Base-by-base conservation (phyloP, 2,329 filamentous ascomycete genomes). In the Xylaria sp. region DNA sequence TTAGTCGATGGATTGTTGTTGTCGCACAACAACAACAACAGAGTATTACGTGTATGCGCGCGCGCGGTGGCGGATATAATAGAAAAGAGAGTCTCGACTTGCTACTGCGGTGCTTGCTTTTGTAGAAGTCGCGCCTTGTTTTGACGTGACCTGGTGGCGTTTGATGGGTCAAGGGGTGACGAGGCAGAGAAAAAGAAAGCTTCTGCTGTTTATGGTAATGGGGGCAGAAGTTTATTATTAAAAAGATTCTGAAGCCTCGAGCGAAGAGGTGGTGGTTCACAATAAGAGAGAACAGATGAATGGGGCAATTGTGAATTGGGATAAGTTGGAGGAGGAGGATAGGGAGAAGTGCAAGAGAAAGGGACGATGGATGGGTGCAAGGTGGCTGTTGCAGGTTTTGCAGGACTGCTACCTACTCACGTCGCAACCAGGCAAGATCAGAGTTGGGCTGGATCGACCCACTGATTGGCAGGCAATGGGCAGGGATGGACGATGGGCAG, bases 141-240 rank as follows among this genome's bases (percentile, higher is more conserved):
- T 39, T 23, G 43, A 63, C 13, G 67, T 32, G 20, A 18, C 30
- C 41, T 36, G 3, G 57, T 52, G 45, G 55, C 28, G 61, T 25
- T 57, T 43, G 30, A 15, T 23, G 60, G 30, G 48, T 30, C 41
- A 62, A 53, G 36, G 23, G 46, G 39, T 41, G 53, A 60, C 25
- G 57, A 23, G 32, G 66, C 61, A 66, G 71, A 68, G 71, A 71
- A 71, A 72, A 58, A 59, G 66, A 62, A 63, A 69, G 58, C 60
- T 60, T 67, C 48, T 34, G 43, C 25, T 18, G 32, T 28, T 50
- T 7, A 25, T 43, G 50, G 25, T 32, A 43, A 28, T 20, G 48
- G 50, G 48, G 50, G 36, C n/a, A 50, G 60, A 65, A 60, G 48
- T 36, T 25, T 23, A 28, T 56, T 65, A 66, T 67, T 64, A 69